Conservation (phyloP, 192 early-diverging fungal species). For the Umbelopsis isabellina region DNA sequence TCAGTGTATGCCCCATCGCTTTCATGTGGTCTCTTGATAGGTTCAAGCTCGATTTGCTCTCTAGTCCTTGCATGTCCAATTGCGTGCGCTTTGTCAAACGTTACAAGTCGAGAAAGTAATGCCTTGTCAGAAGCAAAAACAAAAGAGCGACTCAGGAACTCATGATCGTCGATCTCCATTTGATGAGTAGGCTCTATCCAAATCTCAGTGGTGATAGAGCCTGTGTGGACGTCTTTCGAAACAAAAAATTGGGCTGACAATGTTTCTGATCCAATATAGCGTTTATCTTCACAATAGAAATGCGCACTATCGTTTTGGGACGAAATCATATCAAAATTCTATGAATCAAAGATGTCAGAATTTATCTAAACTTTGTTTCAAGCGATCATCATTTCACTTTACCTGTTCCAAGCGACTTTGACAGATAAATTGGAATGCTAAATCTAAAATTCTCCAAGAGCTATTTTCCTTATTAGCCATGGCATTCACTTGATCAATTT, state of each 20-base stretch:
- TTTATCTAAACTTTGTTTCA: not conserved
- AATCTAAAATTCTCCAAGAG: constrained; percentile 43
- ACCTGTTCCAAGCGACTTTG: constrained; percentile 49
- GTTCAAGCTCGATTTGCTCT: not conserved
- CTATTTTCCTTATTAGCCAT: constrained; percentile 36
- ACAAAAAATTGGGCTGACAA: constrained; percentile 55
- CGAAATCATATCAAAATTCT: constrained; percentile 43
- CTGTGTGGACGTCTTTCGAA: constrained; percentile 43
- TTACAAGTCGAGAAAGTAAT: constrained; percentile 53
- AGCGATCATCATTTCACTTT: not conserved
- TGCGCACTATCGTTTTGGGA: constrained; percentile 39
- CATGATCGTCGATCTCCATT: not conserved
- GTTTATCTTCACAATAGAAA: constrained; percentile 53
- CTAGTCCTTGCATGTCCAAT: constrained; percentile 36
- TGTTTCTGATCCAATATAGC: not conserved
- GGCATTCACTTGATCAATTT: constrained; percentile 43
- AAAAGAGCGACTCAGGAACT: not conserved
- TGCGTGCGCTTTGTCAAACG: constrained; percentile 56
- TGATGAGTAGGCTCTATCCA: constrained; percentile 56
- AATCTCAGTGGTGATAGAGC: constrained; percentile 52
- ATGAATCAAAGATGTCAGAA: not conserved
- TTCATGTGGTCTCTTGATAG: not conserved
- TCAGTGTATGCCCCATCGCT: not conserved
- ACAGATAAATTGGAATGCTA: constrained; percentile 57
- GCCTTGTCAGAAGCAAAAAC: constrained; percentile 41